A percentile compares a stretch with the other conserved stretches of the same genome.
These are phyloP conservation scores for Trifolium dubium DNA, from an alignment of 306 rosid species.

Conservation along the genomic window DNA sequence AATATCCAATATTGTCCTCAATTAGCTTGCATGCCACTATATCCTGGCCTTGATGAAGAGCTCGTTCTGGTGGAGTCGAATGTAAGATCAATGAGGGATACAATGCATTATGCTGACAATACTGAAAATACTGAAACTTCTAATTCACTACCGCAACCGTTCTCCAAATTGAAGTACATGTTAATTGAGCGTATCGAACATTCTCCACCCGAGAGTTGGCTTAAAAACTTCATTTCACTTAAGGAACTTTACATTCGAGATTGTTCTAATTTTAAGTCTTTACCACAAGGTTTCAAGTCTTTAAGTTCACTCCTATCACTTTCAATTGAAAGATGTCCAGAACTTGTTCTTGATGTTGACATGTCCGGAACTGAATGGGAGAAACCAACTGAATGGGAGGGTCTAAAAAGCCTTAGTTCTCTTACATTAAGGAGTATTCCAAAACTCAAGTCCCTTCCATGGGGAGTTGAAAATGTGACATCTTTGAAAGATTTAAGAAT, in stretches of 20 bases:
- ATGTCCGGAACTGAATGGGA: neutral
- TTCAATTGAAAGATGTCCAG: neutral
- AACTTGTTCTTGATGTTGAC: neutral
- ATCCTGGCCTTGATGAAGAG: neutral
- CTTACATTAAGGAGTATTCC: conserved; percentile 13
- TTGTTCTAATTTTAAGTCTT: neutral
- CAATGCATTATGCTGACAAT: neutral
- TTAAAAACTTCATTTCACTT: conserved; percentile 20
- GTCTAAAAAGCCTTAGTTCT: conserved; percentile 1
- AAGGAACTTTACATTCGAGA: neutral
- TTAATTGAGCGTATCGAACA: neutral
- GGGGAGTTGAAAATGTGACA: neutral
- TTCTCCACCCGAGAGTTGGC: neutral
- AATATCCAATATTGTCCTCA: conserved; percentile 17
- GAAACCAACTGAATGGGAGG: neutral
- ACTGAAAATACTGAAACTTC: neutral
- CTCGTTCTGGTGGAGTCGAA: neutral
- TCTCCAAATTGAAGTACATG: conserved; percentile 38
- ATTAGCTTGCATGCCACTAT: conserved; percentile 31
- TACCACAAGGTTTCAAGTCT: conserved; percentile 14
- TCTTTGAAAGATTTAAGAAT: conserved; percentile 13
- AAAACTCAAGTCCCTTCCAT: conserved; percentile 13
- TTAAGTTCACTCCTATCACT: conserved; percentile 12
- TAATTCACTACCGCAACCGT: neutral
- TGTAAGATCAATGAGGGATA: neutral